Percentiles rank a stretch among this genome's conserved stretches.
These are phyloP conservation scores for Aspergillus olivimuriae DNA, from an alignment of 495 filamentous ascomycete species.

Conservation along the genomic window DNA sequence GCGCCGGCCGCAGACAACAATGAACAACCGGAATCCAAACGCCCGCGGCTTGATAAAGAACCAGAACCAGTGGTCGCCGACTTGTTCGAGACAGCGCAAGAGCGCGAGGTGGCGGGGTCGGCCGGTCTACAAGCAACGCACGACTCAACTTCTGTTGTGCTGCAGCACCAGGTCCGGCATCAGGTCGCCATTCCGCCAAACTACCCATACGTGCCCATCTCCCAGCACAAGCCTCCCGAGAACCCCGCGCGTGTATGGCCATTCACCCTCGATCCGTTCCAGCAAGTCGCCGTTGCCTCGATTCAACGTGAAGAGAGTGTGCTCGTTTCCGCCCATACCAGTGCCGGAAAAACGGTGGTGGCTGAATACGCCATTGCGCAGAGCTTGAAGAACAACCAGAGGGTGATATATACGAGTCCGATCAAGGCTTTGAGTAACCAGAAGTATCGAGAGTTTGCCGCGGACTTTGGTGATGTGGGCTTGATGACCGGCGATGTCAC, in stretches of 20 bases:
- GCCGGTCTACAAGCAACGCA: conserved; percentile 71
- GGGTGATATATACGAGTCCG: conserved; percentile 98
- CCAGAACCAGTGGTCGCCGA: conserved; percentile 84
- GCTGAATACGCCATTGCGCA: conserved; percentile 98
- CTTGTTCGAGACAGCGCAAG: conserved; percentile 92
- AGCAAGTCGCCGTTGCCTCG: conserved; percentile 83
- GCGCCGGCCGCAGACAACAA: conserved; percentile 23
- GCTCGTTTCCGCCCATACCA: conserved; percentile 93
- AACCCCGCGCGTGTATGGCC: conserved; percentile 76
- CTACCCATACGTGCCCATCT: conserved; percentile 89
- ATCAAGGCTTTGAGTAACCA: conserved; percentile 99
- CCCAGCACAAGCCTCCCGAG: conserved; percentile 78
- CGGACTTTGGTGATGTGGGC: conserved; percentile 93
- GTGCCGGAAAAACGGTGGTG: conserved; percentile 95
- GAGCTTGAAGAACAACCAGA: conserved; percentile 91
- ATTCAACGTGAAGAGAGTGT: conserved; percentile 95
- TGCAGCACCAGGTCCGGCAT: conserved; percentile 97
- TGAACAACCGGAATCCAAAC: conserved; percentile 58
- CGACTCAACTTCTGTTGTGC: conserved; percentile 60
- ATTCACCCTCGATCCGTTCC: conserved; percentile 95
- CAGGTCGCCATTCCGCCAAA: conserved; percentile 91
- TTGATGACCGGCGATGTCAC: conserved; percentile 99
- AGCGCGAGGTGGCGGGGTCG: conserved; percentile 75
- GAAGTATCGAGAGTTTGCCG: conserved; percentile 93
- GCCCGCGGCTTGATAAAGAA: conserved; percentile 62